Percentiles rank a stretch among this genome's conserved stretches.
phyloP scores from a whole-genome alignment of 2,329 filamentous ascomycete genomes.

The Cladophialophora exuberans region DNA sequence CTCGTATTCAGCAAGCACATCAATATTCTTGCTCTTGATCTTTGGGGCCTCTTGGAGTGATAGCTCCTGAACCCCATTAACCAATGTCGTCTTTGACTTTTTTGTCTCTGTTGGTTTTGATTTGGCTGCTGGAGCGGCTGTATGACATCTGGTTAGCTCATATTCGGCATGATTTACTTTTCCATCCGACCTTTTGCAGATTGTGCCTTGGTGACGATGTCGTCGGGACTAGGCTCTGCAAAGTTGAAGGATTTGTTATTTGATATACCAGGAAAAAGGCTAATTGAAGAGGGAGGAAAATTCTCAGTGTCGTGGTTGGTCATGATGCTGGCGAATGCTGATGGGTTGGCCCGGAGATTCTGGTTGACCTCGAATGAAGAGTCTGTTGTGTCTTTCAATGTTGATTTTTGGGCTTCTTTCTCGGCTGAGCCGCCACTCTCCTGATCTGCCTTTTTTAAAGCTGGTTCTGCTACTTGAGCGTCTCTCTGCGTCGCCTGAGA shows the following conservation, averaged over 20 bases:
- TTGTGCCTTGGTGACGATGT: constrained; percentile 84
- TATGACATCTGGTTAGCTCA: constrained; percentile 28
- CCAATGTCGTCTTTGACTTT: constrained; percentile 37
- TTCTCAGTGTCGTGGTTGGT: constrained; percentile 18
- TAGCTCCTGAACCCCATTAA: constrained; percentile 53
- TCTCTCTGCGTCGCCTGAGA: background rate
- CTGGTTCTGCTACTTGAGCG: background rate
- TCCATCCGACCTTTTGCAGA: constrained; percentile 68
- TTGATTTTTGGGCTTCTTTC: background rate
- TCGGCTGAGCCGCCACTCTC: background rate
- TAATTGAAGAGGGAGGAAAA: background rate
- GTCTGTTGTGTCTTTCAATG: background rate
- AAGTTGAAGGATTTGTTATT: constrained; percentile 61
- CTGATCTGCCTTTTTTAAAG: background rate
- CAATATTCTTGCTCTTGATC: constrained; percentile 74
- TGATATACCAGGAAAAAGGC: constrained; percentile 10
- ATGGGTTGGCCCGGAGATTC: constrained; percentile 26
- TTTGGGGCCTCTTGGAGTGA: constrained; percentile 55
- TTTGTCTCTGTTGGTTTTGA: constrained; percentile 43
- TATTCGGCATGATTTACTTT: constrained; percentile 40
- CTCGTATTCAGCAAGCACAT: constrained; percentile 80
- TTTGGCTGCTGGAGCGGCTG: constrained; percentile 41
- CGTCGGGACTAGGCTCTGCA: constrained; percentile 86
- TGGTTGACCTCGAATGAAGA: background rate
- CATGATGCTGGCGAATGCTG: constrained; percentile 33